Conservation (phyloP, 352 stramenopile genomes). For the Phytophthora pini region DNA sequence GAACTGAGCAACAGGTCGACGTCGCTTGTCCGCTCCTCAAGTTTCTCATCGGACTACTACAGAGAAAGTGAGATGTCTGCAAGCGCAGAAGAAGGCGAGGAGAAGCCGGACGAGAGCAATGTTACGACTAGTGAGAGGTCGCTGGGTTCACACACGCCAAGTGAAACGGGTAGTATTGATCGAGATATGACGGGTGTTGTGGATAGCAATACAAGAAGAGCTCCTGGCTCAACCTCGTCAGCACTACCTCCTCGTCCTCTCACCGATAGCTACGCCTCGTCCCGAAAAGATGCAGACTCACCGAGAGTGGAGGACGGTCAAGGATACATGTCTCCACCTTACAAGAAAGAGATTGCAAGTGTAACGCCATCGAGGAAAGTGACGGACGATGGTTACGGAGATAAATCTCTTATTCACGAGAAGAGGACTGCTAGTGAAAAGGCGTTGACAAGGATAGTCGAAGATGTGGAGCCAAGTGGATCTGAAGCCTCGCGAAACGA, state of each 20-base stretch:
- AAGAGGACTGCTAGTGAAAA: not conserved
- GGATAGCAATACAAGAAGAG: constrained; percentile 35
- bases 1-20: constrained; percentile 28
- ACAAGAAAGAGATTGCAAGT: constrained; percentile 12
- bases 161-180: constrained; percentile 35
- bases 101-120: constrained; percentile 41
- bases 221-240: constrained; percentile 16
- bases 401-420: not conserved
- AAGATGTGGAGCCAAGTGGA: constrained; percentile 4
- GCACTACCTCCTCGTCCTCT: constrained; percentile 44
- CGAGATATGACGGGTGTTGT: constrained; percentile 17
- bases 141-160: constrained; percentile 30
- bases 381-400: constrained; percentile 1
- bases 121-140: constrained; percentile 32
- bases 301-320: constrained; percentile 15
- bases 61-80: constrained; percentile 35
- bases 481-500: constrained; percentile 3
- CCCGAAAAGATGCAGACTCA: constrained; percentile 26
- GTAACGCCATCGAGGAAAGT: constrained; percentile 6
- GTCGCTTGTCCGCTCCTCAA: constrained; percentile 36
- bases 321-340: constrained; percentile 5
- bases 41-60: constrained; percentile 39
- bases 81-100: constrained; percentile 50
- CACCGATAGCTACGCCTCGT: constrained; percentile 35
- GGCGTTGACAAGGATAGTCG: not conserved